Evolutionary conservation across 2,329 filamentous ascomycete genomes (phyloP).

Genomic region (Penicillium vulpinum): DNA sequence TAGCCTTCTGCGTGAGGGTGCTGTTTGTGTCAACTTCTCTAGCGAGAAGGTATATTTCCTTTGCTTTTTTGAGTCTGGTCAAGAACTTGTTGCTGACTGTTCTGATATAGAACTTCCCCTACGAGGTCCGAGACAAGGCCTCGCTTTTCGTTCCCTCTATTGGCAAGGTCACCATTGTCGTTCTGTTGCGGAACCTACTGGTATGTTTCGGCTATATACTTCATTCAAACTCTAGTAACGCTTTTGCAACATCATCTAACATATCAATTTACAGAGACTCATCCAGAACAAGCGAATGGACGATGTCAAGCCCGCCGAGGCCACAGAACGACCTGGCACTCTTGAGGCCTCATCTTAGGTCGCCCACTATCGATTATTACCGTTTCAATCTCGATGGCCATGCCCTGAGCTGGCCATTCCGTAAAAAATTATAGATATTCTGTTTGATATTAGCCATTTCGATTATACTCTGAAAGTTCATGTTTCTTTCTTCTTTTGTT

Average conservation of each 20-base stretch:
- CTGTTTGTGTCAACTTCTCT: slow-evolving; percentile 98
- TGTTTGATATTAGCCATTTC: slow-evolving; percentile 24
- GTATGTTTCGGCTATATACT: slow-evolving; percentile 53
- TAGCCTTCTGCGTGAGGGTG: slow-evolving; percentile 79
- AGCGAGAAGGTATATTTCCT: slow-evolving; percentile 67
- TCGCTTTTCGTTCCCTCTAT: slow-evolving; percentile 96
- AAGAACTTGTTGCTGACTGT: neutral
- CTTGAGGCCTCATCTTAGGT: slow-evolving; percentile 36
- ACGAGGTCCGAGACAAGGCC: slow-evolving; percentile 89
- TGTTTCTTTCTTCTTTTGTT: neutral
- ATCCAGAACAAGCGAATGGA: slow-evolving; percentile 46
- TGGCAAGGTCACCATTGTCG: slow-evolving; percentile 94
- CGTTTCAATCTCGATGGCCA: neutral
- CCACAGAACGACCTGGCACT: slow-evolving; percentile 44
- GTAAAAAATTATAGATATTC: slow-evolving; percentile 22
- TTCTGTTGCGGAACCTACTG: slow-evolving; percentile 83
- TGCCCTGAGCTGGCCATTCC: slow-evolving; percentile 1
- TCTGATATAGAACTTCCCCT: slow-evolving; percentile 70
- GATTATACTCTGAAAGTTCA: slow-evolving; percentile 11
- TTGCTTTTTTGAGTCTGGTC: neutral
- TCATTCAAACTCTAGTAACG: too few species aligned
- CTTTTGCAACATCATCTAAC: slow-evolving; percentile 19
- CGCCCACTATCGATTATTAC: neutral
- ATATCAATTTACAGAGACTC: slow-evolving; percentile 33
- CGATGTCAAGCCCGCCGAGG: slow-evolving; percentile 42